These are phyloP conservation scores for Panaeolus cyanescens DNA, from an alignment of 768 basidiomycete species.

Conservation along the genomic window DNA sequence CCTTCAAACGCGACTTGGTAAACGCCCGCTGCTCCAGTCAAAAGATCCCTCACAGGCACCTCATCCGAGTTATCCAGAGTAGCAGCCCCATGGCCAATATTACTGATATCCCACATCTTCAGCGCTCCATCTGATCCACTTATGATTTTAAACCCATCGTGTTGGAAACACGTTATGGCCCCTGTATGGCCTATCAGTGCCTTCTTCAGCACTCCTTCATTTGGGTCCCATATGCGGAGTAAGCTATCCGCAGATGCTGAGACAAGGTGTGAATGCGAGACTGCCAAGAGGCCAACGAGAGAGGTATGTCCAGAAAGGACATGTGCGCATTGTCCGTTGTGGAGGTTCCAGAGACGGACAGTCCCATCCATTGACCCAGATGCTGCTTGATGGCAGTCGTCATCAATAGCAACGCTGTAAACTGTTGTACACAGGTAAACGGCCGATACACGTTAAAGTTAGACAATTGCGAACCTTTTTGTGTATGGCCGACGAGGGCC, in stretches of 20 bases:
- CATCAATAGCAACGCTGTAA: conserved; percentile 84
- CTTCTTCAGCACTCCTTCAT: conserved; percentile 68
- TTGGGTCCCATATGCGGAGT: conserved; percentile 85
- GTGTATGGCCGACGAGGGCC: conserved; percentile 76
- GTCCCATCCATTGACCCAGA: conserved; percentile 95
- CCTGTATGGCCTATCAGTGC: conserved; percentile 80
- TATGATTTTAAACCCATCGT: conserved; percentile 89
- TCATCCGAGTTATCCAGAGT: too few species aligned
- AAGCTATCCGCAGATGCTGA: conserved; percentile 92
- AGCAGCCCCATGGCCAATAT: too few species aligned
- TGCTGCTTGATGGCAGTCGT: conserved; percentile 77
- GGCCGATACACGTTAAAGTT: neutral
- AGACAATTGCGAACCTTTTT: conserved; percentile 67
- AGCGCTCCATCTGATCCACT: too few species aligned
- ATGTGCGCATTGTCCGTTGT: conserved; percentile 70
- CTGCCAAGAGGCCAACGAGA: conserved; percentile 80
- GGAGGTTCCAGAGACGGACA: conserved; percentile 85
- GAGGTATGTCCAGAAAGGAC: conserved; percentile 83
- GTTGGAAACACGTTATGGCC: conserved; percentile 92
- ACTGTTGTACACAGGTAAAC: conserved; percentile 43
- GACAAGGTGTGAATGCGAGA: conserved; percentile 81
- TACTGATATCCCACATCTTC: too few species aligned
- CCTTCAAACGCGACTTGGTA: too few species aligned
- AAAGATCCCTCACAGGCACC: too few species aligned
- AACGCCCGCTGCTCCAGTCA: too few species aligned